Evolutionary conservation across 2,329 filamentous ascomycete genomes (phyloP).

Genomic region (Septoria petroselini): DNA sequence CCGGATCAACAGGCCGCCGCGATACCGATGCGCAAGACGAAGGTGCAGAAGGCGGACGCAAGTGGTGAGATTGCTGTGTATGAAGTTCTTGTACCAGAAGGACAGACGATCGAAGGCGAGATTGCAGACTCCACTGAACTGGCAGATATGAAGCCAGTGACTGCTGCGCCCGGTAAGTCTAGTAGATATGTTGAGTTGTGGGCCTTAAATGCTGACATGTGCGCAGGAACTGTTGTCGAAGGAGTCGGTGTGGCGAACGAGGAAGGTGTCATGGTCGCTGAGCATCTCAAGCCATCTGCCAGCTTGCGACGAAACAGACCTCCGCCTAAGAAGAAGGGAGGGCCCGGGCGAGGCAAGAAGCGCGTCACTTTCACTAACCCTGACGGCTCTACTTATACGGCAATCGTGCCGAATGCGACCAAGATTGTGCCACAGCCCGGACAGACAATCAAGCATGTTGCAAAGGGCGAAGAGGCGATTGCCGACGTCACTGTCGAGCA

Average conservation of each 20-base stretch:
- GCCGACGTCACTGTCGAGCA: slow-evolving; percentile 40
- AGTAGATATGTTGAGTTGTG: too few relatives aligned
- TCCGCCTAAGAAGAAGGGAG: slow-evolving; percentile 73
- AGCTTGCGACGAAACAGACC: slow-evolving; percentile 63
- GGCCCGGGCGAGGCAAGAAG: slow-evolving; percentile 76
- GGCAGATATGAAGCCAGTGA: slow-evolving; percentile 44
- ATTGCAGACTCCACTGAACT: slow-evolving; percentile 60
- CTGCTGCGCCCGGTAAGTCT: slow-evolving; percentile 51
- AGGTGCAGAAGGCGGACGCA: slow-evolving; percentile 69
- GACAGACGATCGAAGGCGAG: slow-evolving; percentile 76
- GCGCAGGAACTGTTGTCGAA: slow-evolving; percentile 54
- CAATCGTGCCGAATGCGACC: slow-evolving; percentile 39
- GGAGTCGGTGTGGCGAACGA: slow-evolving; percentile 58
- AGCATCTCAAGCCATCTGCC: slow-evolving; percentile 31
- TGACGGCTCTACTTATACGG: slow-evolving; percentile 43
- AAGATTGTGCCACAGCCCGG: slow-evolving; percentile 38
- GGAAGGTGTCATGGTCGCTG: slow-evolving; percentile 57
- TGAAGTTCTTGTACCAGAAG: slow-evolving; percentile 76
- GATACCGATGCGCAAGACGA: slow-evolving; percentile 68
- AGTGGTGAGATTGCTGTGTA: slow-evolving; percentile 78
- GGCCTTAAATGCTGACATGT: neutral
- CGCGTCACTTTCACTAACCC: slow-evolving; percentile 59
- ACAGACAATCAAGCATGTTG: slow-evolving; percentile 38
- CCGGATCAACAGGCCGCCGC: slow-evolving; percentile 30
- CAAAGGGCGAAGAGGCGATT: slow-evolving; percentile 36